Evolutionary conservation across 331 rosid genomes (phyloP), one percentile per base, ranked within the genome.

Genomic region (Cydonia oblonga): DNA sequence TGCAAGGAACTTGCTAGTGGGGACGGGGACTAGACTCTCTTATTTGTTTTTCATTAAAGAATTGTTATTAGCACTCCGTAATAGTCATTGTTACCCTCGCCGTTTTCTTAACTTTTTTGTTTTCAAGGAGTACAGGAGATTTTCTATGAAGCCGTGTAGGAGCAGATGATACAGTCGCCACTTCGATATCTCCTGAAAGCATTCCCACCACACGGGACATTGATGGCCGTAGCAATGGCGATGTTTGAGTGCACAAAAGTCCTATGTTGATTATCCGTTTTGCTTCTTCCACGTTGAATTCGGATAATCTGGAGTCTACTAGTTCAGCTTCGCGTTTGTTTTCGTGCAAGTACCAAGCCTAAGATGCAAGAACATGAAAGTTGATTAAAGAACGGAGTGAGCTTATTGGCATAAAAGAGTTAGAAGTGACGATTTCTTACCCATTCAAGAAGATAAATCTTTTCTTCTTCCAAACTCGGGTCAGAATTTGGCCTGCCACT

Each of bases 291-390:
- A 76, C 79, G 1, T 76, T 75, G 76, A 76, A 81, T 49, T 82
- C 73, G 15, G 79, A 78, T 52, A 88, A 65, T 68, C 64, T 56
- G 29, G 86, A 76, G 80, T 92, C 98, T 62, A 80, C 82, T 64
- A 92, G 72, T 38, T 81, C 87, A 0, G 64, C 29, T 72, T 77
- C 78, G 10, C 49, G 2, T 38, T 84, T 82, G 56, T 66, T 76
- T 75, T 92, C 98, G 58, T 85, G 92, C 68, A 92, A 84, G 12
- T 84, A 66, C 96, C 98, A 92, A 29, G 88, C 91, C 93, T 88
- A 69, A 25, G 46, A 63, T 58, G 51, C 25, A 53, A 38, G 44
- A 72, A 29, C 77, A 29, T 29, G 71, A 64, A 18, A 16, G 12
- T 16, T 8, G 3, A 53, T 5, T 25, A 20, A 20, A 7, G n/a